These are phyloP conservation scores for Enterospora canceri DNA, from an alignment of 371 early-diverging fungal genomes.

Conservation along the genomic window DNA sequence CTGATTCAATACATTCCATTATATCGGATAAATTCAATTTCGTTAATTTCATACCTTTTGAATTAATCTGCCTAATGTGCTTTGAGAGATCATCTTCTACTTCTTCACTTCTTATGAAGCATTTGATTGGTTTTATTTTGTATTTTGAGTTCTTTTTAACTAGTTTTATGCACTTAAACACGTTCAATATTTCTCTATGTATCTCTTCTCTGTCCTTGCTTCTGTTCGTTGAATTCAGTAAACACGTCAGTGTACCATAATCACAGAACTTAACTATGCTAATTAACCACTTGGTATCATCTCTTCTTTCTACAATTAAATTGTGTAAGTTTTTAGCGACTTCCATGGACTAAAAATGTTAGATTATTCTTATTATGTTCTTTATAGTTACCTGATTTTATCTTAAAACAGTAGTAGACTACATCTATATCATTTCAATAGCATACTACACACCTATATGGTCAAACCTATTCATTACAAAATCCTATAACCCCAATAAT, in stretches of 20 bases:
- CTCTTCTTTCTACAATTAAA: neutral
- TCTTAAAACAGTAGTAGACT: neutral
- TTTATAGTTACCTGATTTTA: no score
- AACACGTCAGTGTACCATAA: neutral
- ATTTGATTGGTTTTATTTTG: no score
- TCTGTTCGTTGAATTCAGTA: neutral
- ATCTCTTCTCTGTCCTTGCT: neutral
- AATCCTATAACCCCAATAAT: neutral
- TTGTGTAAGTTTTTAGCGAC: neutral
- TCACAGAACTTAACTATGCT: neutral
- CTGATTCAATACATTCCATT: neutral
- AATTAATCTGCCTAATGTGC: neutral
- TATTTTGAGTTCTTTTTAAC: neutral
- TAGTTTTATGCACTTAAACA: neutral
- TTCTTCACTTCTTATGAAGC: neutral
- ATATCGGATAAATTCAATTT: neutral
- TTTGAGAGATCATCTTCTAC: neutral
- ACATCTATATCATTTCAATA: slow-evolving; percentile 66
- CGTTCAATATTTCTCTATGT: neutral
- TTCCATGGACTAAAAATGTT: neutral
- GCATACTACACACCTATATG: slow-evolving; percentile 81
- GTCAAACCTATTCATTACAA: slow-evolving; percentile 73
- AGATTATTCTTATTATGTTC: neutral
- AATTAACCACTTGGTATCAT: neutral
- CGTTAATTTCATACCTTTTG: neutral